A percentile compares a stretch with the other conserved stretches of the same genome.
Conservation (phyloP, 805 yeast genomes). For the Grigorovia transvaalensis region DNA sequence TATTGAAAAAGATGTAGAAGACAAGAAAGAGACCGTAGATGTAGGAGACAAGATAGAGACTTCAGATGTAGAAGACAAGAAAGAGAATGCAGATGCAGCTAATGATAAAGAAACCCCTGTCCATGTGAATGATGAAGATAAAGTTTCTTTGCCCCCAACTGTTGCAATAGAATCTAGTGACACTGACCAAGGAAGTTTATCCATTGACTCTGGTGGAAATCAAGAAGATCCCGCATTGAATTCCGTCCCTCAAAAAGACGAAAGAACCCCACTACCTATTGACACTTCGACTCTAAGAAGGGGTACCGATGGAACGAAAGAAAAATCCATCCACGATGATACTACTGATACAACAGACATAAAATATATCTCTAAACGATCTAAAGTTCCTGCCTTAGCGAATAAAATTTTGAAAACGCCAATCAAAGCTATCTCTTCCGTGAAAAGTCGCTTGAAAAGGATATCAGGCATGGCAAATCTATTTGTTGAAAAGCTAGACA, state of each 20-base stretch:
- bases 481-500: slow-evolving; percentile 2
- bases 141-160: no score
- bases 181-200: no score
- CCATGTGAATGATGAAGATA: no score
- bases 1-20: neutral
- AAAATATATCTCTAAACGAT: neutral
- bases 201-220: no score
- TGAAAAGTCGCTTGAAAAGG: slow-evolving; percentile 9
- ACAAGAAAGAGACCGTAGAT: neutral
- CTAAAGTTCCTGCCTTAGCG: neutral
- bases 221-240: no score
- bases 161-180: no score
- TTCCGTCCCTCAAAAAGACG: no score
- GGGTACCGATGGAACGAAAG: neutral
- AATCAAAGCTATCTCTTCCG: slow-evolving; percentile 6
- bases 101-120: no score
- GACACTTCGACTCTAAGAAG: neutral
- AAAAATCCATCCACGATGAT: neutral
- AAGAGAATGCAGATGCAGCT: neutral
- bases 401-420: slow-evolving; percentile 9
- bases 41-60: neutral
- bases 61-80: neutral
- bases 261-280: no score
- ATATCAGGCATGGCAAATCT: slow-evolving; percentile 10
- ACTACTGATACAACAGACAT: neutral